Evolutionary conservation across 805 yeast genomes (phyloP).

Genomic region (Suhomyces prunicola): DNA sequence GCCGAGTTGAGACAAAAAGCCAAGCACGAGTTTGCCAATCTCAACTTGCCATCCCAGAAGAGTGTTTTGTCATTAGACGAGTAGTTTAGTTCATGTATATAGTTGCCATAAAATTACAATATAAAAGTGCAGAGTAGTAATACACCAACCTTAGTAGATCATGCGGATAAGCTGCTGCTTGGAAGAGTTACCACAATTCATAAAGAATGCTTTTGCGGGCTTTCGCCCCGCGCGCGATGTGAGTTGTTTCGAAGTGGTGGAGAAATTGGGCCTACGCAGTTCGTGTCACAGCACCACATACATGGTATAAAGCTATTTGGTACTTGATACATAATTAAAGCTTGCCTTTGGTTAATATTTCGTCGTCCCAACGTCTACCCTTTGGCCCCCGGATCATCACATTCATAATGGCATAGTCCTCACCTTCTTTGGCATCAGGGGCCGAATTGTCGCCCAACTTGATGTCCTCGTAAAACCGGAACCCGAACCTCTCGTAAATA

Average conservation of each 20-base stretch:
- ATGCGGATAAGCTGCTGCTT: too few species aligned
- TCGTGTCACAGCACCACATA: too few species aligned
- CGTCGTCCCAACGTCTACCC: slow-evolving; percentile 33
- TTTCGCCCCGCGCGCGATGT: too few species aligned
- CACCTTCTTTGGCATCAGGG: slow-evolving; percentile 30
- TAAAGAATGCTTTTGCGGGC: too few species aligned
- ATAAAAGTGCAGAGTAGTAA: too few species aligned
- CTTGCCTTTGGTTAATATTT: slow-evolving; percentile 1
- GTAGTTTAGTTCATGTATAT: slow-evolving; percentile 12
- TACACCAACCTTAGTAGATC: too few species aligned
- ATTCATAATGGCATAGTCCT: slow-evolving; percentile 41
- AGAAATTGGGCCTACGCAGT: too few species aligned
- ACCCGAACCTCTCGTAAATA: slow-evolving; percentile 51
- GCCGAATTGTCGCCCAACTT: slow-evolving; percentile 34
- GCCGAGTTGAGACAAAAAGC: slow-evolving; percentile 49
- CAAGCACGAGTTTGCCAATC: slow-evolving; percentile 50
- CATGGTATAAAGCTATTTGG: too few species aligned
- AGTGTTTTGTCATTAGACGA: slow-evolving; percentile 43
- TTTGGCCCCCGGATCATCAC: slow-evolving; percentile 40
- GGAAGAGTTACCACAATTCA: too few species aligned
- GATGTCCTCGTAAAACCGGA: slow-evolving; percentile 47
- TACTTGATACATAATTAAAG: not conserved
- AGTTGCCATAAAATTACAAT: too few species aligned
- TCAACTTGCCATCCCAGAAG: slow-evolving; percentile 59
- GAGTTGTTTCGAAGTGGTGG: too few species aligned